Conservation (phyloP, 2,329 filamentous ascomycete genomes). For the Aulographum hederae region DNA sequence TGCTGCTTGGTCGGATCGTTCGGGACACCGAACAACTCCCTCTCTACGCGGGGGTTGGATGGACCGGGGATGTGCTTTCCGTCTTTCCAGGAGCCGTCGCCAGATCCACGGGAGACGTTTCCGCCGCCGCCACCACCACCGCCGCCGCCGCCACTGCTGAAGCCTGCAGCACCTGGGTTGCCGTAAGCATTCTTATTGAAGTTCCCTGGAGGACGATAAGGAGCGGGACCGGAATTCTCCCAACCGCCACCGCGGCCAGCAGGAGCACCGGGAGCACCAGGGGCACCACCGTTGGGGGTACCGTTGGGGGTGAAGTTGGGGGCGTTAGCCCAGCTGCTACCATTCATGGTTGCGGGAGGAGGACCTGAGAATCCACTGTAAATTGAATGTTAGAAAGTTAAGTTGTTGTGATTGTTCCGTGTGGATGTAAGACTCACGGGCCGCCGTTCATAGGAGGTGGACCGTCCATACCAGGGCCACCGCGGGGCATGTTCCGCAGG, state of each 20-base stretch:
- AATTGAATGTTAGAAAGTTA: too few relatives aligned
- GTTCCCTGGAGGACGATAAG: conserved; percentile 14
- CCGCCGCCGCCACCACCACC: conserved; percentile 45
- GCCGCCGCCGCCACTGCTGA: conserved; percentile 28
- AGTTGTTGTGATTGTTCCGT: too few relatives aligned
- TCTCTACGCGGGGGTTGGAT: conserved; percentile 74
- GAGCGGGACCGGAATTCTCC: conserved; percentile 2
- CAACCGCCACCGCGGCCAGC: background rate
- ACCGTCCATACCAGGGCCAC: background rate
- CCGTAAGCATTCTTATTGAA: conserved; percentile 49
- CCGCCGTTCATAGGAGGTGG: conserved; percentile 24
- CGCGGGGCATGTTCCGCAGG: conserved; percentile 34
- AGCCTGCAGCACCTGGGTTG: conserved; percentile 21
- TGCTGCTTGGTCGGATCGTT: conserved; percentile 93
- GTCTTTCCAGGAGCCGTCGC: conserved; percentile 90
- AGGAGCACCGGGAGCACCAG: conserved; percentile 12
- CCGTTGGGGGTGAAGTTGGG: conserved; percentile 36
- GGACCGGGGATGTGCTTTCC: conserved; percentile 92
- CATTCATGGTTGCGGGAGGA: conserved; percentile 12
- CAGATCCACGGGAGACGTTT: too few relatives aligned
- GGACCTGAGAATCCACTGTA: conserved; percentile 14
- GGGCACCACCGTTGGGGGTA: conserved; percentile 5
- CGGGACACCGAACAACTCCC: conserved; percentile 78
- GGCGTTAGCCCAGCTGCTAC: conserved; percentile 34
- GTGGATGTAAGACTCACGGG: too few relatives aligned